Base-by-base conservation (phyloP, 2,329 filamentous ascomycete genomes). In the Alternaria gansuensis region DNA sequence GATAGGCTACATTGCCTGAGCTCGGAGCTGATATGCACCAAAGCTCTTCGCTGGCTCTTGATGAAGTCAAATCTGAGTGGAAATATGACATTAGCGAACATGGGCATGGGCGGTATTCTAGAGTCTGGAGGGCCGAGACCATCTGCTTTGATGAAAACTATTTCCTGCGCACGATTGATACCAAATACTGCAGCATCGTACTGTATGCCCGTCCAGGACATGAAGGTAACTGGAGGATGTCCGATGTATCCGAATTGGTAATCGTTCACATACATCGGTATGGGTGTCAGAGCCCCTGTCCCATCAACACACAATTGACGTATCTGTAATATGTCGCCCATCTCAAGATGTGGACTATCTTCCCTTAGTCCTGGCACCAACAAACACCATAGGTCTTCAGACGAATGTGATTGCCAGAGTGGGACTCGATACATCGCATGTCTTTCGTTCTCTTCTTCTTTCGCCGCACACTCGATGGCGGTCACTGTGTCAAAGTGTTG, bases 261-360 rank as follows among this genome's bases (percentile, higher is more conserved):
- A 13, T 29, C 50, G 14, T 49, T 31, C 13, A 31, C 26, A 5
- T 41, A 51, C 8, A 37, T n/a, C 1, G 67, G 48, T 5, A 66
- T 13, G 6, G 50, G 40, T 2, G 58, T 44, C 1, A 64, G 50
- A 14, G 66, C 58, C 10, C 64, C 65, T 39, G 23, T 28, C 8
- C 10, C 8, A 46, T 75, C 66, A 2, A 71, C 49, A 31, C 55
- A 64, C 10, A 76, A 54, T 26, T 74, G 73, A 3, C 75, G 70
- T n/a, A 77, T 59, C 26, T 73, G 67, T n/a, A 77, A 33, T 1
- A 54, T 50, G 26, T 77, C 74, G 6, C 74, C 75, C 58, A 73
- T 65, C 39, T 73, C 70, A n/a, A 77, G 40, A 4, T 66, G 39
- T 14, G 74, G 74, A 14, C 49, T 73, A 7, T 76, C 69, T 49